Evolutionary conservation across 31 red algal species (phyloP).

Genomic region (Bonnemaisonia californica): DNA sequence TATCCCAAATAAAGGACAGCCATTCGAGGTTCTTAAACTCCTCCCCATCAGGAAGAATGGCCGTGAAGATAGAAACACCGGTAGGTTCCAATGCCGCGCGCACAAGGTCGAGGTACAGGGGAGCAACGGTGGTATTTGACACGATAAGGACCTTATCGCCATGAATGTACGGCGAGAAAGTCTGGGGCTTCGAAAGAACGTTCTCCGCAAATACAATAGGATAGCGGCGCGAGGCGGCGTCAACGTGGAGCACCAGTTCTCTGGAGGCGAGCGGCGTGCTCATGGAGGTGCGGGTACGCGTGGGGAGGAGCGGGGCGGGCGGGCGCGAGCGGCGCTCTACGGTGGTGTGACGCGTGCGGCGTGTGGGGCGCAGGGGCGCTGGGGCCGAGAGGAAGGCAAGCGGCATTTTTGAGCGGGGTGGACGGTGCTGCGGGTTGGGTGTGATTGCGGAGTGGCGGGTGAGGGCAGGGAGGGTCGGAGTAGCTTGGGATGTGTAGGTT

Average conservation of each 20-base stretch:
- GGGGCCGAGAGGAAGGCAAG: too few species aligned
- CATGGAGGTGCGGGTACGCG: not conserved
- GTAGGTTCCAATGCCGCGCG: slow-evolving; percentile 28
- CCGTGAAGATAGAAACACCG: slow-evolving; percentile 51
- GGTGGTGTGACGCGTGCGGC: too few species aligned
- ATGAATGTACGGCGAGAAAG: slow-evolving; percentile 42
- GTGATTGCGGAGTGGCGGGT: not conserved
- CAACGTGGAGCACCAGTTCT: slow-evolving; percentile 49
- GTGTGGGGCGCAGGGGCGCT: too few species aligned
- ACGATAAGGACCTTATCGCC: slow-evolving; percentile 84
- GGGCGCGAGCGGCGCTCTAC: too few species aligned
- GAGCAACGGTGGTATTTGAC: slow-evolving; percentile 77
- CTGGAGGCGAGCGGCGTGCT: slow-evolving; percentile 7
- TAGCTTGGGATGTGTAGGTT: not conserved
- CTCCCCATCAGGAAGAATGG: slow-evolving; percentile 83
- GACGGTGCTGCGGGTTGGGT: not conserved
- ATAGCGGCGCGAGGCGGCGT: slow-evolving; percentile 60
- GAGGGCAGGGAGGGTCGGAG: not conserved
- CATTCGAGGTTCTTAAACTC: slow-evolving; percentile 73
- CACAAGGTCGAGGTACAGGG: slow-evolving; percentile 70
- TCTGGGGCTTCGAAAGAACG: slow-evolving; percentile 43
- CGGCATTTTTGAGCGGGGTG: not conserved
- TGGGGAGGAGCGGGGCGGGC: not conserved
- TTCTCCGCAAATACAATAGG: slow-evolving; percentile 71
- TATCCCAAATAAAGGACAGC: slow-evolving; percentile 63